phyloP scores from a whole-genome alignment of 2,329 filamentous ascomycete genomes.

The Camptophora hylomeconis region DNA sequence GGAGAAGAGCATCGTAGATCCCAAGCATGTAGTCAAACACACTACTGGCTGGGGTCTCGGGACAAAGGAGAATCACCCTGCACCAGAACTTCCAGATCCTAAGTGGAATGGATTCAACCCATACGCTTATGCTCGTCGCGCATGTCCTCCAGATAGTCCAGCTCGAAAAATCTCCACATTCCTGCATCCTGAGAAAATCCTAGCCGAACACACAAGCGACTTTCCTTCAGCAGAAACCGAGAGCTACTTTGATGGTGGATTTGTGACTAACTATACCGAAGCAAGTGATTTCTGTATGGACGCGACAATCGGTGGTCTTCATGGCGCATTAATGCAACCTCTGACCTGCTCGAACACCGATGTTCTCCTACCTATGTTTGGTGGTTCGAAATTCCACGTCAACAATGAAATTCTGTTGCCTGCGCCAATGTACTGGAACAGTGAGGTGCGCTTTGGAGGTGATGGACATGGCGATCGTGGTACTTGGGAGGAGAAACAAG shows the following conservation, averaged over 20 bases:
- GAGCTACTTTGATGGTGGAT: slow-evolving; percentile 25
- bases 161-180: slow-evolving; percentile 13
- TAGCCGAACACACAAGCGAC: no score
- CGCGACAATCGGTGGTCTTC: slow-evolving; percentile 30
- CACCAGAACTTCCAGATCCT: neutral
- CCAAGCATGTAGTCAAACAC: neutral
- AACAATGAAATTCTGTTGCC: slow-evolving; percentile 42
- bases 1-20: neutral
- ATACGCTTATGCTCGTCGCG: slow-evolving; percentile 2
- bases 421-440: slow-evolving; percentile 36
- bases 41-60: neutral
- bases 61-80: neutral
- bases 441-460: slow-evolving; percentile 31
- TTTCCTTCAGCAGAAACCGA: neutral
- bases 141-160: slow-evolving; percentile 24
- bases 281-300: slow-evolving; percentile 33
- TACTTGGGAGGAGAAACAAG: slow-evolving; percentile 30
- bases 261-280: slow-evolving; percentile 35
- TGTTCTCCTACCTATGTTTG: slow-evolving; percentile 36
- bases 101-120: slow-evolving; percentile 1
- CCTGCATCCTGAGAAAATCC: no score
- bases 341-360: slow-evolving; percentile 32
- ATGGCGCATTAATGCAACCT: slow-evolving; percentile 37
- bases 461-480: slow-evolving; percentile 23
- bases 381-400: slow-evolving; percentile 35